Evolutionary conservation across 2,329 filamentous ascomycete species (phyloP).

Genomic region (Magnaporthiopsis rhizophila): DNA sequence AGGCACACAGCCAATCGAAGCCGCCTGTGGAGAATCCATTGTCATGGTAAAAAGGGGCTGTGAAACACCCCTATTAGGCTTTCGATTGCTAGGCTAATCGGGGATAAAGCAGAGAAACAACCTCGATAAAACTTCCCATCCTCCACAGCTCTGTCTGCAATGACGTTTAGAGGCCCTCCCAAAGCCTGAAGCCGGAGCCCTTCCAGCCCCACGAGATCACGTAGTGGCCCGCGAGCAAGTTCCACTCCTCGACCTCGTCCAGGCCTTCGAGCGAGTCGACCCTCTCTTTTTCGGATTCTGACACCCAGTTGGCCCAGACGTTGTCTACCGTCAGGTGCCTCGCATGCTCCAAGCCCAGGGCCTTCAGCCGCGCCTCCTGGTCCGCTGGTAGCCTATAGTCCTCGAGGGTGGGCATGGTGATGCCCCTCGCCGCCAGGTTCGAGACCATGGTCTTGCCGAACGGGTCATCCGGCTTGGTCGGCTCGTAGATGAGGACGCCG

Average conservation of each 20-base stretch:
- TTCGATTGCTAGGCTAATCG: neutral
- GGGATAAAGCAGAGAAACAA: too few relatives aligned
- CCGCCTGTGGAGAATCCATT: neutral
- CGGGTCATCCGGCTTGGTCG: constrained; percentile 71
- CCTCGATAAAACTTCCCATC: too few relatives aligned
- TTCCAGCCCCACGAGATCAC: constrained; percentile 84
- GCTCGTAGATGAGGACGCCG: constrained; percentile 76
- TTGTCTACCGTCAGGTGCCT: constrained; percentile 37
- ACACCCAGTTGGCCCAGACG: constrained; percentile 75
- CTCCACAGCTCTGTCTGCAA: constrained; percentile 1
- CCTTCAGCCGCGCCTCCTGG: constrained; percentile 58
- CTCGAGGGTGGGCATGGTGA: constrained; percentile 75
- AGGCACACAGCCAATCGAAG: neutral
- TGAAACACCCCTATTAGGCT: too few relatives aligned
- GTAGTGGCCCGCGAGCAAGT: constrained; percentile 80
- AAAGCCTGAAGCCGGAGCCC: constrained; percentile 31
- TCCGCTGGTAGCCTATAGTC: constrained; percentile 59
- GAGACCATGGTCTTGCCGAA: constrained; percentile 90
- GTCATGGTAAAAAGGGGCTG: neutral
- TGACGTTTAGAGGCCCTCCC: constrained; percentile 19
- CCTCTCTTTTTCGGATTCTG: constrained; percentile 62
- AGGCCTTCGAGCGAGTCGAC: constrained; percentile 76
- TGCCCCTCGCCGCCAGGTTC: constrained; percentile 75
- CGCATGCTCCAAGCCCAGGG: constrained; percentile 53
- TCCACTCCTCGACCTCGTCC: constrained; percentile 94